A percentile compares a stretch with the other conserved stretches of the same genome.
Evolutionary conservation across 139 green algal genomes (phyloP).

Genomic region (Pleodorina starrii): DNA sequence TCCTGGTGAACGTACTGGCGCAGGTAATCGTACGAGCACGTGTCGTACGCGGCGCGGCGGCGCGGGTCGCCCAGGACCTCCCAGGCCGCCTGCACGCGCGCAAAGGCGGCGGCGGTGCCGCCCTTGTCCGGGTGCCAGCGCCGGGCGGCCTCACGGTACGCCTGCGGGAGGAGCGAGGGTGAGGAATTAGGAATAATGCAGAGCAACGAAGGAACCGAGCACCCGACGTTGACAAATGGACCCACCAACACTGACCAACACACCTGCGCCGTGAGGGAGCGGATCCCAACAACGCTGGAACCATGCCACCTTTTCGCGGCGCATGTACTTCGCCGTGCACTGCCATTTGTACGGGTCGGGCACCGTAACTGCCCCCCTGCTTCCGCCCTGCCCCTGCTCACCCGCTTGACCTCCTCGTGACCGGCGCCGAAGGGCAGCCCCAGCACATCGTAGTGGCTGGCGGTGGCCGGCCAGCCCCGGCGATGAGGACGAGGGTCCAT

Average conservation of each 20-base stretch:
- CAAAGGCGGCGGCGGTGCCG: conserved; percentile 56
- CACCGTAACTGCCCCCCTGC: too few relatives aligned
- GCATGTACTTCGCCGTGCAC: too few relatives aligned
- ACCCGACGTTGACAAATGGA: too few relatives aligned
- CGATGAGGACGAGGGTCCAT: too few relatives aligned
- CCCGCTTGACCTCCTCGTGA: neutral
- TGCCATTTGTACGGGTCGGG: too few relatives aligned
- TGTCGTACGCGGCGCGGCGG: conserved; percentile 78
- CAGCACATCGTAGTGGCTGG: conserved; percentile 33
- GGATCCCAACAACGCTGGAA: too few relatives aligned
- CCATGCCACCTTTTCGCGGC: too few relatives aligned
- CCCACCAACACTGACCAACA: too few relatives aligned
- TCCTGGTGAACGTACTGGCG: conserved; percentile 64
- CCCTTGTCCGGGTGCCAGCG: conserved; percentile 70
- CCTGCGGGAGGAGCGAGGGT: conserved; percentile 37
- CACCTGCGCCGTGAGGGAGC: too few relatives aligned
- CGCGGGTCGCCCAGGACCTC: conserved; percentile 71
- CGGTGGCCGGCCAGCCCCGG: neutral
- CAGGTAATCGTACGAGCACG: conserved; percentile 72
- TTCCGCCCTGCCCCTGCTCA: too few relatives aligned
- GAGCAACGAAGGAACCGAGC: too few relatives aligned
- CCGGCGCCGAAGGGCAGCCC: neutral
- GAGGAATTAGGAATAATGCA: neutral
- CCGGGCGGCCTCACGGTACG: conserved; percentile 48
- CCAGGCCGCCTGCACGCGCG: conserved; percentile 59